Evolutionary conservation across 2,329 filamentous ascomycete species (phyloP), one percentile per base, ranked within the genome.

Genomic region (Colletotrichum sp.): DNA sequence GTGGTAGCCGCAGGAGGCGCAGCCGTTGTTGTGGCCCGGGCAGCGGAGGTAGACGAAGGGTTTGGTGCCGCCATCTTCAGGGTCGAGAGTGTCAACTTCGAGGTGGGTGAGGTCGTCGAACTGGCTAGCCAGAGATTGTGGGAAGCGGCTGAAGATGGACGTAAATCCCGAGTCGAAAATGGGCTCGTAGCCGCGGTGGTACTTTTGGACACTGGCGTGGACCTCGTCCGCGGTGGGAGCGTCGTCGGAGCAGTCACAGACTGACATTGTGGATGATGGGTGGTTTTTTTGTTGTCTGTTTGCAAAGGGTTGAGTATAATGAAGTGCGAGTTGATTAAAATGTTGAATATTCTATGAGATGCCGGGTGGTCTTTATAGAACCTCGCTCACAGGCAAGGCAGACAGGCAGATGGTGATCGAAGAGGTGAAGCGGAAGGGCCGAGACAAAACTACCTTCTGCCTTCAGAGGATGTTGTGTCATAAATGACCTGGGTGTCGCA

Each of bases 381-480:
- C 0, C 36, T 39, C 36, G 36, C 36, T 1, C 36, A 39, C 36
- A 39, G 1, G 36, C 36, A 5, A 39, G 36, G 36, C 36, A 39
- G 36, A 39, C 3, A 0, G 34, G 24, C 24, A 24, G 28, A 18
- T 39, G 15, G 36, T 39, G 8, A 0, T 39, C 36, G 16, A 18
- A 5, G 15, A 3, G 0, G 1, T 39, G 36, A 39, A 39, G 36
- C 15, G 15, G 36, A 39, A 39, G 4, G 36, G 36, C 36, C 4
- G 36, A 18, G 36, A 39, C 36, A 0, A 39, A 0, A 0, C 4
- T 39, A 18, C 36, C 36, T 9, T 39, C 15, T 39, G 7, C 16
- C 36, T 5, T 18, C 2, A 0, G 16, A 18, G 36, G 16, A 39
- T 5, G 0, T 39, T 18, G 1, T 18, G 36, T 39, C 16, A 39